Evolutionary conservation across 208 protist genomes (phyloP).

Genomic region (Angomonas deanei): DNA sequence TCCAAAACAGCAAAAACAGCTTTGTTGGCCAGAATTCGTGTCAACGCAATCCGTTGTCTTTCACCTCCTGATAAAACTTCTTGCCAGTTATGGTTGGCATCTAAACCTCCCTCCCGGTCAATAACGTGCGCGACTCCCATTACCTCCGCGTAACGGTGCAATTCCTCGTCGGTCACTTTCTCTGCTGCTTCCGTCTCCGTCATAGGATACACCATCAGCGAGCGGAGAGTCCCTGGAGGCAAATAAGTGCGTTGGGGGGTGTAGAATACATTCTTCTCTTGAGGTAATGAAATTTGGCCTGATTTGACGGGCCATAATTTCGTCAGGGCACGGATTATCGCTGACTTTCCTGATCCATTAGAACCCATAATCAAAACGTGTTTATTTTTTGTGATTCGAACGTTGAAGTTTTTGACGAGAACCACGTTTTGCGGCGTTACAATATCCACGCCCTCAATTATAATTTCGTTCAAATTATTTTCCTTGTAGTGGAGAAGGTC

Average conservation of each 20-base stretch:
- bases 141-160: slow-evolving; percentile 29
- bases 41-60: slow-evolving; percentile 79
- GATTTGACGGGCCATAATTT: slow-evolving; percentile 62
- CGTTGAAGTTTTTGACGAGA: slow-evolving; percentile 56
- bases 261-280: slow-evolving; percentile 33
- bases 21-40: slow-evolving; percentile 70
- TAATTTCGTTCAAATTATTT: slow-evolving; percentile 23
- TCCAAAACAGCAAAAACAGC: slow-evolving; percentile 86
- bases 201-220: slow-evolving; percentile 73
- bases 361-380: slow-evolving; percentile 81
- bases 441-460: slow-evolving; percentile 51
- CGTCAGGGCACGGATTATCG: slow-evolving; percentile 61
- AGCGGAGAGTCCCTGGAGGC: slow-evolving; percentile 68
- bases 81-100: slow-evolving; percentile 69
- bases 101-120: slow-evolving; percentile 77
- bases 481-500: slow-evolving; percentile 12
- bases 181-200: slow-evolving; percentile 19
- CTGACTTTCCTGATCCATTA: slow-evolving; percentile 89
- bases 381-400: slow-evolving; percentile 35
- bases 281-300: slow-evolving; percentile 46
- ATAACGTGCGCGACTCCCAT: slow-evolving; percentile 64
- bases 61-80: slow-evolving; percentile 88
- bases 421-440: slow-evolving; percentile 32
- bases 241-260: slow-evolving; percentile 81
- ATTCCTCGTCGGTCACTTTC: slow-evolving; percentile 35